Evolutionary conservation across 1,284 basidiomycete genomes (phyloP).

Genomic region (Heterobasidion occidentale): DNA sequence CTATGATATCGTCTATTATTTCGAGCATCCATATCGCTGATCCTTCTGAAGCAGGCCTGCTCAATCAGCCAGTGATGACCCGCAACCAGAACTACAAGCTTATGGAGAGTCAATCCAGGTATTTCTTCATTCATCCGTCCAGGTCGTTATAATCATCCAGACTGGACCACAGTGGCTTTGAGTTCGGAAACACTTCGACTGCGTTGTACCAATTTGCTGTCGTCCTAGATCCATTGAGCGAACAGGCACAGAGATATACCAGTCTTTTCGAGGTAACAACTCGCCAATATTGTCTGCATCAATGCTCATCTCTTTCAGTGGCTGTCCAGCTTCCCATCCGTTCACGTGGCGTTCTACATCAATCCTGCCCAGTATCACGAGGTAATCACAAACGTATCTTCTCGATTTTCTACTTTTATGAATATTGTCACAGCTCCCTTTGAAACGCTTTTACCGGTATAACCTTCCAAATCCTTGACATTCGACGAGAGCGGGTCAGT

Average conservation of each 20-base stretch:
- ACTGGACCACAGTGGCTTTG: slow-evolving; percentile 45
- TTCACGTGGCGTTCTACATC: slow-evolving; percentile 68
- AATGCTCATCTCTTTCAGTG: slow-evolving; percentile 26
- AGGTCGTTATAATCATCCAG: background rate
- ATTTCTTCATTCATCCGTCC: slow-evolving; percentile 5
- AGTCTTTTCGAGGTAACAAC: slow-evolving; percentile 60
- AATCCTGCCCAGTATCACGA: slow-evolving; percentile 66
- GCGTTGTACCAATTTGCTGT: slow-evolving; percentile 72
- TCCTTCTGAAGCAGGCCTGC: slow-evolving; percentile 65
- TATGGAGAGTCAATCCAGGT: slow-evolving; percentile 62
- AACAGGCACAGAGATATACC: slow-evolving; percentile 80
- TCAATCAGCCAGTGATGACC: slow-evolving; percentile 52
- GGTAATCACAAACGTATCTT: slow-evolving; percentile 26
- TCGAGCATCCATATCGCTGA: slow-evolving; percentile 61
- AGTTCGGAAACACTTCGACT: slow-evolving; percentile 56
- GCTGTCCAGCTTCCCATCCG: slow-evolving; percentile 50
- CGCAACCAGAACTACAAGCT: slow-evolving; percentile 50
- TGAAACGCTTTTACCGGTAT: slow-evolving; percentile 93
- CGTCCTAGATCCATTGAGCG: slow-evolving; percentile 81
- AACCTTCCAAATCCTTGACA: slow-evolving; percentile 47
- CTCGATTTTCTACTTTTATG: background rate
- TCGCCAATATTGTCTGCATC: background rate
- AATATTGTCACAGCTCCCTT: slow-evolving; percentile 52
- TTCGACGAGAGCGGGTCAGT: slow-evolving; percentile 74
- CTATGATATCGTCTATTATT: slow-evolving; percentile 64